Percentiles rank a stretch among this genome's conserved stretches.
phyloP scores from a whole-genome alignment of 352 stramenopile species.

The Pythium grandisporangium region DNA sequence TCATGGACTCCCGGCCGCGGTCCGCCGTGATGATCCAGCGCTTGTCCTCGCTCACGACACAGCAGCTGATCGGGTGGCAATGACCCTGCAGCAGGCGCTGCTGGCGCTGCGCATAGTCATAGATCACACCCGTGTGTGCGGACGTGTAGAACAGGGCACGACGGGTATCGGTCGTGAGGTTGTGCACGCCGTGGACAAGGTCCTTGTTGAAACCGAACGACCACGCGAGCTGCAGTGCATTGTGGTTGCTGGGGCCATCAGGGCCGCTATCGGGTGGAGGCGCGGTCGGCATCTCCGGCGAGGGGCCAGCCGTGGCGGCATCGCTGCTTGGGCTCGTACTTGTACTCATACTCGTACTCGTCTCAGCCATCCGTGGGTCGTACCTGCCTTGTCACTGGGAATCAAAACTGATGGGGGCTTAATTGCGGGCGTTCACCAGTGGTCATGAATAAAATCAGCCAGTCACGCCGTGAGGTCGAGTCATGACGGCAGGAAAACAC shows the following conservation, averaged over 20 bases:
- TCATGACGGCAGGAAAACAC: no score
- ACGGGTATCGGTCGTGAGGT: slow-evolving; percentile 51
- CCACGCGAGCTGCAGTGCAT: slow-evolving; percentile 71
- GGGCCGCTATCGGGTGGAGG: background rate
- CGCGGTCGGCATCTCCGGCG: background rate
- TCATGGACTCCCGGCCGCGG: slow-evolving; percentile 76
- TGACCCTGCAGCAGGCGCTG: slow-evolving; percentile 88
- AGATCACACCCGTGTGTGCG: slow-evolving; percentile 89
- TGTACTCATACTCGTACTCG: no score
- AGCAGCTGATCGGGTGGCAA: slow-evolving; percentile 88
- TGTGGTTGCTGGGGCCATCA: slow-evolving; percentile 8
- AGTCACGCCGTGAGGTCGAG: no score
- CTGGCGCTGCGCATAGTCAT: slow-evolving; percentile 82
- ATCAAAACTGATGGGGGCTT: no score
- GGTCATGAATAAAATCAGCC: no score
- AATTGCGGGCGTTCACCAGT: no score
- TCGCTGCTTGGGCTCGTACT: no score
- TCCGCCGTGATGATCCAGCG: slow-evolving; percentile 91
- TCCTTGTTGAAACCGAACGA: slow-evolving; percentile 91
- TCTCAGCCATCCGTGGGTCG: no score
- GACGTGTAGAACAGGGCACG: slow-evolving; percentile 87
- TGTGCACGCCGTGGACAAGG: slow-evolving; percentile 81
- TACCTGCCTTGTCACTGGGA: no score
- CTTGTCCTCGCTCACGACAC: slow-evolving; percentile 87
- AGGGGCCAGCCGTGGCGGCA: background rate